Percentiles rank a stretch among this genome's conserved stretches.
phyloP scores from a whole-genome alignment of 2,329 filamentous ascomycete genomes.

The Albifimbria verrucaria region DNA sequence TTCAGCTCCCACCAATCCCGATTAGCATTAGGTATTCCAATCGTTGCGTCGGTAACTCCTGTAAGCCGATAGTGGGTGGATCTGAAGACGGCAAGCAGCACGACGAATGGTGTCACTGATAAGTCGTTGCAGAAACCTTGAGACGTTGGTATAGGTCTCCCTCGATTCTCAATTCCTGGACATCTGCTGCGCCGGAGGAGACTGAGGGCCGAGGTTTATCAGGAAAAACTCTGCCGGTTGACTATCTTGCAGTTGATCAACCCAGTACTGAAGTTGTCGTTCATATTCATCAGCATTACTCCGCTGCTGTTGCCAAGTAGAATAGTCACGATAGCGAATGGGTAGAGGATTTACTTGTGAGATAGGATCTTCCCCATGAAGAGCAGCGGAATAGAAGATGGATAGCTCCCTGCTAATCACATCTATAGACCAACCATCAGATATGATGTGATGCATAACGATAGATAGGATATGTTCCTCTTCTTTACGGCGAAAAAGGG shows the following conservation, averaged over 20 bases:
- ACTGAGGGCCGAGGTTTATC: background rate
- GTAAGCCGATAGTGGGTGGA: conserved; percentile 5
- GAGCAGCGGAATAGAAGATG: background rate
- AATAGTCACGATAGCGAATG: background rate
- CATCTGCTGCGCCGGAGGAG: background rate
- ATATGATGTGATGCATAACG: conserved; percentile 11
- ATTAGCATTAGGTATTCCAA: conserved; percentile 3
- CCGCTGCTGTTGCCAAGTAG: background rate
- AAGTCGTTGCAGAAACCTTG: background rate
- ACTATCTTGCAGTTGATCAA: background rate
- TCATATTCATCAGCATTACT: background rate
- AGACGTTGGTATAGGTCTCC: background rate
- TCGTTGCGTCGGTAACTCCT: conserved; percentile 2
- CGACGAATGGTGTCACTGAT: background rate
- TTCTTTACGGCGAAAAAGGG: background rate
- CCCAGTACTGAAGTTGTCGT: background rate
- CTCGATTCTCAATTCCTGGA: background rate
- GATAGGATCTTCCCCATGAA: background rate
- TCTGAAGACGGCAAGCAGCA: conserved; percentile 2
- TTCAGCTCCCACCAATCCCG: background rate
- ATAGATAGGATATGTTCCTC: conserved; percentile 4
- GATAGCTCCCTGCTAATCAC: background rate
- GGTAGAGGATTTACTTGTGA: background rate
- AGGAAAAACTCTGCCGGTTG: background rate
- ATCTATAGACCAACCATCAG: conserved; percentile 4